Conservation (phyloP, 148 eudicot species). For the Talinum fruticosum region DNA sequence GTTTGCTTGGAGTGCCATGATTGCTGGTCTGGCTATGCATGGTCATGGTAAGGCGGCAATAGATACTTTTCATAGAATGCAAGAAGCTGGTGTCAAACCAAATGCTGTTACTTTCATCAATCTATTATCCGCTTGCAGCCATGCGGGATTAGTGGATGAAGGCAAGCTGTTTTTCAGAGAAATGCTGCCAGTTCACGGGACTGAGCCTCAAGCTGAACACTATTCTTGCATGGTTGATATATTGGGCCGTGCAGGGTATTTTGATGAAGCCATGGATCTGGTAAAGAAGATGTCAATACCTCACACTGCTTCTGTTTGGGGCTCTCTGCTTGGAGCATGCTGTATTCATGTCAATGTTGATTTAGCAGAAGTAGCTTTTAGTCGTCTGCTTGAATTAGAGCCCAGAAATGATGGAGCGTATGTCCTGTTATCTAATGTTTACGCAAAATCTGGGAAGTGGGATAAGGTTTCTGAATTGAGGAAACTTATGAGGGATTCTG, state of each 20-base stretch:
- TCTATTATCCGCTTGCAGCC: not conserved
- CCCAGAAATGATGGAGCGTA: not conserved
- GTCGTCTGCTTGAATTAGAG: not conserved
- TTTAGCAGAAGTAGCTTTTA: not conserved
- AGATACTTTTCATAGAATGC: slow-evolving; percentile 1
- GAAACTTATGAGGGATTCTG: slow-evolving; percentile 40
- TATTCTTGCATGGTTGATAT: not conserved
- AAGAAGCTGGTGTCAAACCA: not conserved
- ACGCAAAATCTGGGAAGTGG: slow-evolving; percentile 36
- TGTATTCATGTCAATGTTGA: not conserved
- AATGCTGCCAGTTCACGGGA: not conserved
- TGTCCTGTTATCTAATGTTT: slow-evolving; percentile 2
- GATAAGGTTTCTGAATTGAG: slow-evolving; percentile 38
- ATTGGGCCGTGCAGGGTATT: not conserved
- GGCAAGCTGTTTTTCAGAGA: not conserved
- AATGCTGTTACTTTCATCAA: slow-evolving; percentile 6
- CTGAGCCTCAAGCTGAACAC: not conserved
- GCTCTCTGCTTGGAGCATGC: slow-evolving; percentile 4
- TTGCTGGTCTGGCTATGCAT: slow-evolving; percentile 4
- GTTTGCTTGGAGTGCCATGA: not conserved
- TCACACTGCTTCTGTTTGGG: not conserved
- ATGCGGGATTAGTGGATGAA: not conserved
- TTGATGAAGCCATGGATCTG: not conserved
- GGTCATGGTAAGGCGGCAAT: not conserved
- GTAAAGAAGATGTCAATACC: not conserved